Base-by-base conservation (phyloP, 805 yeast genomes). In the Kuraishia ogatae region DNA sequence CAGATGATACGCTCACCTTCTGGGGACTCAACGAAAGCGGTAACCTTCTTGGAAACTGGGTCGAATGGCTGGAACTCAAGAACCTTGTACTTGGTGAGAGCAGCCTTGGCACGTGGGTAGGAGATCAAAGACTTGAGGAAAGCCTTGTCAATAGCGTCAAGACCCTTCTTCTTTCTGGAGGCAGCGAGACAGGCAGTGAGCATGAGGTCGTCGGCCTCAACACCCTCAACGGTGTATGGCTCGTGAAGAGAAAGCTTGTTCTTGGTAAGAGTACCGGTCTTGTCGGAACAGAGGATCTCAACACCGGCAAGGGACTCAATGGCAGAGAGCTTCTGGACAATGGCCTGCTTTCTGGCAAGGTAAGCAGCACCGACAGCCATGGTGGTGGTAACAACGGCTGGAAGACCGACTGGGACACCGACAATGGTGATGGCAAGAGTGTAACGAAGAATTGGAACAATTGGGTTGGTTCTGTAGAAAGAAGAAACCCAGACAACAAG, bases 291-390 rank as follows among this genome's bases (percentile, higher is more conserved):
- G 74, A 91, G 82, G 76, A 91, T 89, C 79, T 92, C 97, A 70
- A 91, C 97, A 85, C 97, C 97, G 63, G 97, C 97, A 66, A 91
- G 80, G 61, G 97, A 91, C 79, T 91, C 97, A 78, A 91, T 91
- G 64, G 97, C 97, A 74, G 96, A 88, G 70, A 91, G 82, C 74
- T 91, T 91, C 78, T 91, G 97, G 68, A 91, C 97, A 81, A 91
- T 91, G 66, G 97, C 97, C 78, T 89, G 89, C 78, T 90, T 91
- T 84, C 90, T 89, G 68, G 97, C 97, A 71, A 91, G 81, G 87
- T 91, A 89, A 71, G 97, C 97, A 74, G 97, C 97, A 85, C 97
- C 97, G 77, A 92, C 97, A 75, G 97, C 97, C 97, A 91, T 90
- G 74, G 97, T 91, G 68, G 97, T 91, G 81, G 97, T 91, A 65